Evolutionary conservation across 495 filamentous ascomycete species (phyloP), one percentile per base, ranked within the genome.

Genomic region (Aspergillus kassunensis): DNA sequence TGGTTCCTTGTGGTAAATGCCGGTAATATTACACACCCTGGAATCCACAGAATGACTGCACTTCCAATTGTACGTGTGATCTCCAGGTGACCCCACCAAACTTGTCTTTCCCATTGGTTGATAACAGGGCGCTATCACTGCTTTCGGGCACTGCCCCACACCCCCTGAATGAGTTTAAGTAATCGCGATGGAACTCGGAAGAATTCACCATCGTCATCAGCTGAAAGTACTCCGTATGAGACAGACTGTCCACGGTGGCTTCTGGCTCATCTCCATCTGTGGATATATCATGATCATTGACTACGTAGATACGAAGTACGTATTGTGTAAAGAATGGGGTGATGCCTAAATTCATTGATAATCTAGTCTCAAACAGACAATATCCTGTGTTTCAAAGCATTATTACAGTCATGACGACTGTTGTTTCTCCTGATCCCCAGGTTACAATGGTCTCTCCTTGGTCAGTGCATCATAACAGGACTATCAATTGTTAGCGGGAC

Each of bases 1-100:
- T 27, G 25, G 46, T 54, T 48, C 53, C 58, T 60, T 54, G 58
- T 60, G 59, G 59, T 61, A 58, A 61, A 24, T 12, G 8, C 40
- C 11, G 29, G 44, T 48, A 35, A 48, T 7, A 36, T 36, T 36
- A 36, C 31, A 9, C 12, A n/a, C 25, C 7, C 43, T 18, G 33
- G 43, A 10, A n/a, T 33, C 25, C 25, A 45, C 13, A 25, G n/a
- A n/a, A 45, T 30, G n/a, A 13, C 20, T 12, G 7, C 16, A 35
- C 44, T 24, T 35, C 34, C 37, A 40, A 40, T 40, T 16, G 37
- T 49, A 55, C 54, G 48, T 58, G 54, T 44, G 45, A 59, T 55
- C 51, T 55, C 45, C 44, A 23, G 39, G n/a, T 31, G 7, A 29
- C 47, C 43, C 51, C 53, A 60, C 53, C 29, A 19, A 43, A 30